Base-by-base conservation (phyloP, 148 eudicot genomes). In the Amaranthus palmeri region DNA sequence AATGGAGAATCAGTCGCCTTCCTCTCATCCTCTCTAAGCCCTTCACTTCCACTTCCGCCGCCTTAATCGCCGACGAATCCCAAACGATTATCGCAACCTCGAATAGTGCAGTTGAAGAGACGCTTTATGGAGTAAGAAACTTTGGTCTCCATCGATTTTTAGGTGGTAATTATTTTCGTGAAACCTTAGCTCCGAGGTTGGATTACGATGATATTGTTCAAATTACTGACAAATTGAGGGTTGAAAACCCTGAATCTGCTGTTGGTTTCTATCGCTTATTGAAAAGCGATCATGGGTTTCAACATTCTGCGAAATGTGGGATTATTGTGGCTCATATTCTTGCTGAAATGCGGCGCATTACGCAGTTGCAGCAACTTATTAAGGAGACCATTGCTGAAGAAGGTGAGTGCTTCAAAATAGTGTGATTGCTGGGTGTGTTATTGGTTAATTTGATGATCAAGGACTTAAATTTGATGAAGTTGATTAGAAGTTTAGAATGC, bases 291-390 rank as follows among this genome's bases (percentile, higher is more conserved):
- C 79, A 68, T 53, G 88, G 87, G 50, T 78, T 84, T 79, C 83
- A 66, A 65, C 88, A 80, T 76, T 85, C 92, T 5, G 72, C 54
- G 45, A 61, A 11, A 45, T 81, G 83, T 48, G 63, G 73, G 68
- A 81, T 92, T 58, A 58, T 75, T 47, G 65, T 88, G 47, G 92
- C 96, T 54, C 96, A 88, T 72, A 65, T 78, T 67, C 75, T 92
- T 74, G 97, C 93, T 0, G 72, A 68, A 43, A 75, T 72, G 69
- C 69, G 76, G 61, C 69, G 79, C 40, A 36, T 71, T 41, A 80
- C 77, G 62, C 84, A 80, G 41, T 68, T 92, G 75, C 77, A 70
- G 71, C 66, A 68, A 1, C 62, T 81, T 67, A 40, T 88, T 14
- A 62, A 59, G 72, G 57, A 77, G 47, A 69, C 88, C 73, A 48